Base-by-base conservation (phyloP, 345 rosid genomes). In the Mallotus nudiflorus region DNA sequence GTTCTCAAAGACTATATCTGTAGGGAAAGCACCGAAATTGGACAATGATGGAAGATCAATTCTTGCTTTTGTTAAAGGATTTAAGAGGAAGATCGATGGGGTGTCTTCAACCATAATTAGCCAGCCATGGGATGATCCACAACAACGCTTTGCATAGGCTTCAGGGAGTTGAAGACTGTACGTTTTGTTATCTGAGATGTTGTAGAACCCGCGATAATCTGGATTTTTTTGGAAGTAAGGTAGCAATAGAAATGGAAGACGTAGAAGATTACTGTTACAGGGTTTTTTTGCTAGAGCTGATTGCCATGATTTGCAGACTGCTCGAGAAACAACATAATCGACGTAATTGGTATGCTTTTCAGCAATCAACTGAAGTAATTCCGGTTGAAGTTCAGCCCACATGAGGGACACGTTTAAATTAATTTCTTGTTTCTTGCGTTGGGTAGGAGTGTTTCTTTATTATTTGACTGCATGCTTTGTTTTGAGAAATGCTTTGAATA, bases 111-210 rank as follows among this genome's bases (percentile, higher is more conserved):
- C 72, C 64, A 67, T 52, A 3, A 74, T 28, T 25, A 74, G 53
- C 71, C 71, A 74, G 22, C 68, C 72, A 42, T 45, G 29, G 4
- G 68, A 60, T 15, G 68, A 74, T 40, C 77, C 77, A 6, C 72
- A 67, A 33, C 45, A 57, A 7, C 58, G 65, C 39, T 69, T 56
- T 31, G 28, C 73, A n/a, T 11, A 46, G 24, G 33, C 46, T 48
- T 69, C 57, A 39, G 40, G 71, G 10, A 67, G 25, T 15, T 67
- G 19, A 6, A 67, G 37, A 37, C 16, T 0, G 22, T 54, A 67
- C 0, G 27, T 55, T 67, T 40, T 67, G 9, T 11, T 19, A 11
- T 67, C 35, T 1, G 42, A 3, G 2, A 67, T 14, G 27, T 55
- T 54, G 37, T 67, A 67, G 33, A 67, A 54, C 0, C 71, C 62